Conservation (phyloP, 2,329 filamentous ascomycete genomes). For the Paramyrothecium roridum region DNA sequence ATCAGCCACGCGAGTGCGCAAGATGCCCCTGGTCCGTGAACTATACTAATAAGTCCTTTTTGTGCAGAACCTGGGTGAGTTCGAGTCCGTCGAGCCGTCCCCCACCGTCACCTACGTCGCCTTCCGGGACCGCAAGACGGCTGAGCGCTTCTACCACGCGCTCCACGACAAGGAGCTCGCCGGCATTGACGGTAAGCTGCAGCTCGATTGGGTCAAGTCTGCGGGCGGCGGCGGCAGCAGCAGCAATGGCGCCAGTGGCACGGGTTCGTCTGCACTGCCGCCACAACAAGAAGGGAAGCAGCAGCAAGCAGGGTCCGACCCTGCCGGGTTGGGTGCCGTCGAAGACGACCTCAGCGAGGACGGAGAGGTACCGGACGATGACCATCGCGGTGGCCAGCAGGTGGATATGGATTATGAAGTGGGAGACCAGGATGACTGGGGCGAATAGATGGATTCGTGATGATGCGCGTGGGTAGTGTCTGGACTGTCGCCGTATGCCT, state of each 20-base stretch:
- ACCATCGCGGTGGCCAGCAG: conserved; percentile 15
- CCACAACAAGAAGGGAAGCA: too few species aligned
- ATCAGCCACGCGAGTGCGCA: too few species aligned
- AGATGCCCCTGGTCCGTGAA: background rate
- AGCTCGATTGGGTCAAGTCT: conserved; percentile 58
- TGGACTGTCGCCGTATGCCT: too few species aligned
- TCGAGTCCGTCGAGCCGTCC: conserved; percentile 52
- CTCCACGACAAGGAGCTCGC: conserved; percentile 57
- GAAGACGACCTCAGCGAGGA: conserved; percentile 21
- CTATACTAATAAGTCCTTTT: conserved; percentile 1
- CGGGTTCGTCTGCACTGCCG: background rate
- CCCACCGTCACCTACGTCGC: conserved; percentile 49
- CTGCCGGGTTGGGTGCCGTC: background rate
- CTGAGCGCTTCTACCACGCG: conserved; percentile 65
- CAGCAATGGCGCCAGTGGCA: background rate
- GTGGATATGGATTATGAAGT: conserved; percentile 53
- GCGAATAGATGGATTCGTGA: too few species aligned
- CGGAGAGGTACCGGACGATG: conserved; percentile 8
- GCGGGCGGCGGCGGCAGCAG: conserved; percentile 6
- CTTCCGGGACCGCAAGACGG: conserved; percentile 67
- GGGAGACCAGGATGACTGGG: conserved; percentile 48
- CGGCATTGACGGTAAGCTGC: conserved; percentile 58
- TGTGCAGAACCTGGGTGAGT: conserved; percentile 58
- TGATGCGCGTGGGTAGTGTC: too few species aligned
- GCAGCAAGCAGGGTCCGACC: background rate